Conservation (phyloP, 2,329 filamentous ascomycete species). For the Didymella glomerata region DNA sequence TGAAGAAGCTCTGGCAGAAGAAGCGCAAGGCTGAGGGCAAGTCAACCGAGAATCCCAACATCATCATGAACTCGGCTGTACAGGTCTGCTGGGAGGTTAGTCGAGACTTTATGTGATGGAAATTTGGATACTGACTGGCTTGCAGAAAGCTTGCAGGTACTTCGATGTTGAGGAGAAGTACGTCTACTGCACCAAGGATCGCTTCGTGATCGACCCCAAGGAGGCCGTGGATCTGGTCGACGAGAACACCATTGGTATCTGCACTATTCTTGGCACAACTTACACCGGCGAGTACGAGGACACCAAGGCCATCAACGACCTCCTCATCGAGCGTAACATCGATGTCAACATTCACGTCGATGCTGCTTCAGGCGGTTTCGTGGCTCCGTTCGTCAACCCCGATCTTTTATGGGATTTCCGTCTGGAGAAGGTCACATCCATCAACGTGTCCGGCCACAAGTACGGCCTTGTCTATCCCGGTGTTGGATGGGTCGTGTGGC, state of each 20-base stretch:
- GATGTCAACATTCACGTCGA: conserved; percentile 93
- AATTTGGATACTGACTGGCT: not conserved
- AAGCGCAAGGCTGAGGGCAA: conserved; percentile 84
- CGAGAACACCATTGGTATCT: conserved; percentile 87
- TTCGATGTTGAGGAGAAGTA: conserved; percentile 94
- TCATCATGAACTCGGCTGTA: conserved; percentile 94
- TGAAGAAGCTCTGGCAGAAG: conserved; percentile 96
- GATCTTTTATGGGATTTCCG: conserved; percentile 91
- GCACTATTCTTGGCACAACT: conserved; percentile 86
- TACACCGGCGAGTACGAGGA: conserved; percentile 96
- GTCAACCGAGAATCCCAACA: conserved; percentile 81
- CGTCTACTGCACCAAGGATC: conserved; percentile 67
- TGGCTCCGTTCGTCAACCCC: conserved; percentile 88
- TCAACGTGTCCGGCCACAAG: conserved; percentile 96
- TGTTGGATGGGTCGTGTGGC: conserved; percentile 94
- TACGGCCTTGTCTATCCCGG: conserved; percentile 81
- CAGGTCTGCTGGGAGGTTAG: conserved; percentile 89
- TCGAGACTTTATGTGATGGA: not conserved
- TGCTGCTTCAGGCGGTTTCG: conserved; percentile 90
- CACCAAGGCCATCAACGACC: conserved; percentile 88
- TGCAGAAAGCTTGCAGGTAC: conserved; percentile 73
- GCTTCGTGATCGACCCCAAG: conserved; percentile 71
- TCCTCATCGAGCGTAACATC: conserved; percentile 76
- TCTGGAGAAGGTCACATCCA: conserved; percentile 85
- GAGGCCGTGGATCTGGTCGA: conserved; percentile 69